A percentile compares a stretch with the other conserved stretches of the same genome.
phyloP scores from a whole-genome alignment of 2,329 filamentous ascomycete species.

The Laburnicola sp. region DNA sequence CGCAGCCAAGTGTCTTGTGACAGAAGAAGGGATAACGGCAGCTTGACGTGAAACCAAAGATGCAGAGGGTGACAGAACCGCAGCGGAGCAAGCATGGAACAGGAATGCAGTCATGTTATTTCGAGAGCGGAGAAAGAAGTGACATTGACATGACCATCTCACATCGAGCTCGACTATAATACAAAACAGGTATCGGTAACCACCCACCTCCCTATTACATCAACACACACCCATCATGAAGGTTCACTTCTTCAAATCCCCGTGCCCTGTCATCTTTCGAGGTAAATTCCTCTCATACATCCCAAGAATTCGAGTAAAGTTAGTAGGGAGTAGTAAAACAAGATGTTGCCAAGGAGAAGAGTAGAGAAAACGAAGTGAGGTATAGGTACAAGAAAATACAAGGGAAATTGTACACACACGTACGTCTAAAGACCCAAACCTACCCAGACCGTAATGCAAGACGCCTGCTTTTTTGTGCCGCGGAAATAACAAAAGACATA shows the following conservation, averaged over 20 bases:
- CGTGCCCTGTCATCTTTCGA: neutral
- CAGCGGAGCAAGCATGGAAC: no score
- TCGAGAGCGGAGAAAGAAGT: constrained; percentile 34
- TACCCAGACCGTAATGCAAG: constrained; percentile 41
- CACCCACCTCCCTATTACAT: neutral
- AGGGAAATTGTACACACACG: constrained; percentile 38
- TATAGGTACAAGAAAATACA: constrained; percentile 41
- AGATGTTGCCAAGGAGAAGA: constrained; percentile 28
- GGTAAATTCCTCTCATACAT: constrained; percentile 11
- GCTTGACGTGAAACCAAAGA: no score
- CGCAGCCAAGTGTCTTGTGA: no score
- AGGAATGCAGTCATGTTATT: no score
- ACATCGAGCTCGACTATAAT: constrained; percentile 21
- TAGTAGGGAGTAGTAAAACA: constrained; percentile 37
- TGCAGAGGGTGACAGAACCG: no score
- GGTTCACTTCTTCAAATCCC: constrained; percentile 5
- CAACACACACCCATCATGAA: constrained; percentile 7
- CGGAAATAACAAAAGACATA: constrained; percentile 26
- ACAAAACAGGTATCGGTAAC: neutral
- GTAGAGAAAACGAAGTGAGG: constrained; percentile 32
- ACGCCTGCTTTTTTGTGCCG: constrained; percentile 42
- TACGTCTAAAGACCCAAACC: constrained; percentile 38
- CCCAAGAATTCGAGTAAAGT: constrained; percentile 21
- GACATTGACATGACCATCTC: constrained; percentile 36
- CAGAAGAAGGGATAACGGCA: no score